Percentiles rank a stretch among this genome's conserved stretches.
phyloP scores from a whole-genome alignment of 805 yeast genomes.

The Wickerhamomyces alni region DNA sequence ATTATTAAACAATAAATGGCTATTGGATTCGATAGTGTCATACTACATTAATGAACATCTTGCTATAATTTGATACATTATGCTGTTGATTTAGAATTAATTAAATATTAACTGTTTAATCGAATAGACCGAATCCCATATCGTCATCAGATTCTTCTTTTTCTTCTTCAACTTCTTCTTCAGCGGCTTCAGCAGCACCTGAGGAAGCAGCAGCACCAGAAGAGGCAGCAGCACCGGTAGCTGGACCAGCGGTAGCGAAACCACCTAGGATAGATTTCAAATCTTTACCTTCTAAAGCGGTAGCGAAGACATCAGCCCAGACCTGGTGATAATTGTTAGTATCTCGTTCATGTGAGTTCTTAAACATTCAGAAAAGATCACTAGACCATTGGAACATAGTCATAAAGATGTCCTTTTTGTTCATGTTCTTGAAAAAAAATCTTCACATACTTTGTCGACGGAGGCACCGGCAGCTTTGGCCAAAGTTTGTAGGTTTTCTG shows the following conservation, averaged over 20 bases:
- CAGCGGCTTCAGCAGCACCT: slow-evolving; percentile 52
- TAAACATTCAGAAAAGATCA: not conserved
- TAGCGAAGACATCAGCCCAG: slow-evolving; percentile 80
- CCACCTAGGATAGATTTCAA: slow-evolving; percentile 60
- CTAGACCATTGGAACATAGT: too few relatives aligned
- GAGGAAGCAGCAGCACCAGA: slow-evolving; percentile 41
- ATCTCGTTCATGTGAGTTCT: not conserved
- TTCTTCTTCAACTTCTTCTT: slow-evolving; percentile 51
- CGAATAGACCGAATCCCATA: slow-evolving; percentile 91
- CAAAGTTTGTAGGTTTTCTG: slow-evolving; percentile 71
- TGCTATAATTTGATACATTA: too few relatives aligned
- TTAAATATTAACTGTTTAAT: slow-evolving; percentile 36
- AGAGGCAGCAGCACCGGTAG: slow-evolving; percentile 44
- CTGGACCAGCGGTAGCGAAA: slow-evolving; percentile 45
- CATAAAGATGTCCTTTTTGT: too few relatives aligned
- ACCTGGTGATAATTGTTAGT: slow-evolving; percentile 30
- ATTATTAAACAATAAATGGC: too few relatives aligned
- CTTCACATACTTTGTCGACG: slow-evolving; percentile 44
- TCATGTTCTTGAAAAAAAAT: too few relatives aligned
- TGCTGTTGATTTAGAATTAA: not conserved
- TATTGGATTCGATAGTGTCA: too few relatives aligned
- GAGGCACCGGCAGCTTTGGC: slow-evolving; percentile 73
- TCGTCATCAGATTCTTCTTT: slow-evolving; percentile 72
- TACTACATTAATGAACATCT: too few relatives aligned
- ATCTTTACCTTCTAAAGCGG: slow-evolving; percentile 78